These are phyloP conservation scores for Yarrowia deformans DNA, from an alignment of 805 yeast species.

Conservation along the genomic window DNA sequence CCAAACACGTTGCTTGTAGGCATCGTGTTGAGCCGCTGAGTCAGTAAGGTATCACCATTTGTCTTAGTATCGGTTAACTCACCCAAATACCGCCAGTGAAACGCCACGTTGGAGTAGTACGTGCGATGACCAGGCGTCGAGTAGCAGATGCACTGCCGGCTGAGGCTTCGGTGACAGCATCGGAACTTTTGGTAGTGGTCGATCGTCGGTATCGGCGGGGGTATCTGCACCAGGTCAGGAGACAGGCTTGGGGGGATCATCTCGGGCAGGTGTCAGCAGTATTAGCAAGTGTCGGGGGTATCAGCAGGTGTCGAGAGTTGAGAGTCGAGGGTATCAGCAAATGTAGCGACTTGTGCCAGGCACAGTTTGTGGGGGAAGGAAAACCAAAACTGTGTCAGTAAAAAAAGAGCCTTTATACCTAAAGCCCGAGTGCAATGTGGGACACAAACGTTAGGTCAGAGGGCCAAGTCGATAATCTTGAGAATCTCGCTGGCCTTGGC, in stretches of 20 bases:
- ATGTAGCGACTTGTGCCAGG: conserved; percentile 7
- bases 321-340: conserved; percentile 2
- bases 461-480: conserved; percentile 20
- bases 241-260: conserved; percentile 1
- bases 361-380: not conserved
- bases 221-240: conserved; percentile 26
- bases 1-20: not conserved
- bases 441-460: not conserved
- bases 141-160: conserved; percentile 9
- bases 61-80: not conserved
- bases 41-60: not conserved
- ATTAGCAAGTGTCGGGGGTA: not conserved
- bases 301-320: not conserved
- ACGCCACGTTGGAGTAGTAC: not conserved
- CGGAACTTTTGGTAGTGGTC: conserved; percentile 28
- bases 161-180: conserved; percentile 16
- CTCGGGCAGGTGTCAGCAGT: not conserved
- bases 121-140: conserved; percentile 11
- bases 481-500: conserved; percentile 37
- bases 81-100: conserved; percentile 16
- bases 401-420: not conserved
- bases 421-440: not conserved
- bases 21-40: conserved; percentile 1
- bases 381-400: conserved; percentile 8
- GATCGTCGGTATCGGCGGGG: conserved; percentile 30